A percentile compares a stretch with the other conserved stretches of the same genome.
Conservation (phyloP, 352 stramenopile species). For the Globisporangium cylindrosporum region DNA sequence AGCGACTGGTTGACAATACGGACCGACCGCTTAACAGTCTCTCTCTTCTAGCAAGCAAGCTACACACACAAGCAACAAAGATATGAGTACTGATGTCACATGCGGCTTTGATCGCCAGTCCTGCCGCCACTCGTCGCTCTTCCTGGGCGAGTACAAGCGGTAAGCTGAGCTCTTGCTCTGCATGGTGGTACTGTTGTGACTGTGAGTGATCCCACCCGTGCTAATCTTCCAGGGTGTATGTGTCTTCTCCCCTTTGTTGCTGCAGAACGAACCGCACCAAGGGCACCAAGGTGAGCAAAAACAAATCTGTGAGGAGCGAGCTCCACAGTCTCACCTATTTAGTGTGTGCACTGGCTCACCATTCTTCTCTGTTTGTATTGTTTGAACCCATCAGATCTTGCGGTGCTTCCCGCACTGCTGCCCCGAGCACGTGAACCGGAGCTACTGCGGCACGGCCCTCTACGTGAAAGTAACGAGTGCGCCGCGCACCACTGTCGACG, state of each 20-base stretch:
- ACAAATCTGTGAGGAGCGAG: not conserved
- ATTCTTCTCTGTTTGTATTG: not conserved
- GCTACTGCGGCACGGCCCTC: slow-evolving; percentile 63
- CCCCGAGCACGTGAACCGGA: slow-evolving; percentile 57
- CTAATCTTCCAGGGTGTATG: not conserved
- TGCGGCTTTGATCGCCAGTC: slow-evolving; percentile 39
- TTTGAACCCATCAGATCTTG: slow-evolving; percentile 37
- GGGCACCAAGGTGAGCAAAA: slow-evolving; percentile 31
- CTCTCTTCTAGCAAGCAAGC: not conserved
- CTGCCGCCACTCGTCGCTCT: slow-evolving; percentile 43
- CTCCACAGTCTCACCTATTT: not conserved
- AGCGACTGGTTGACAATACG: not conserved
- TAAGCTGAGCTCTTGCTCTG: slow-evolving; percentile 12
- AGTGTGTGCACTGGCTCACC: not conserved
- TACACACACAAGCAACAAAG: not conserved
- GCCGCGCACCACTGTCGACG: not conserved
- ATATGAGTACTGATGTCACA: slow-evolving; percentile 16
- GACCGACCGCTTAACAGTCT: not conserved
- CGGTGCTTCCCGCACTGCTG: slow-evolving; percentile 76
- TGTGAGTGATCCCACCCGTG: not conserved
- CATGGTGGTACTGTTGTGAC: not conserved
- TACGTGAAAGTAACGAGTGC: slow-evolving; percentile 32
- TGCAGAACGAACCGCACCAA: slow-evolving; percentile 50
- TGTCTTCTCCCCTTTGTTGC: not conserved
- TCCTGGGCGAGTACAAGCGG: slow-evolving; percentile 62